Conservation (phyloP, 208 protist genomes). For the Entamoeba invadens region DNA sequence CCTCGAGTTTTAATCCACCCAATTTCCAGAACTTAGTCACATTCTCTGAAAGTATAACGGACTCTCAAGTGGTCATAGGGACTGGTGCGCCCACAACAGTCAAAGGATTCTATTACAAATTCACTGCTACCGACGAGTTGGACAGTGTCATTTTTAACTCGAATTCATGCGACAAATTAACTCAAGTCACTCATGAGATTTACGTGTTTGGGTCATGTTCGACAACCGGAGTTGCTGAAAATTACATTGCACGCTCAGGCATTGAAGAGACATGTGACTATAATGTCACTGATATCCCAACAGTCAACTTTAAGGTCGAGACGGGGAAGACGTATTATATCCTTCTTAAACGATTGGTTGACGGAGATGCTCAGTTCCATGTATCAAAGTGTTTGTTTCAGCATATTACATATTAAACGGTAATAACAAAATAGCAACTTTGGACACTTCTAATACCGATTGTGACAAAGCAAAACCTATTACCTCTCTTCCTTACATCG, state of each 20-base stretch:
- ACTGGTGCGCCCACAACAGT: background rate
- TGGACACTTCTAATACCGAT: background rate
- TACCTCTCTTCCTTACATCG: background rate
- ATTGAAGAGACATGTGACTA: background rate
- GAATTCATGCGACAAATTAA: background rate
- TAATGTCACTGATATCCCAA: background rate
- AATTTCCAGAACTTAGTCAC: background rate
- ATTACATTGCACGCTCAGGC: background rate
- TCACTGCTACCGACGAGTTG: background rate
- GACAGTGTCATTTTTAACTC: background rate
- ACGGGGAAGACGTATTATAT: background rate
- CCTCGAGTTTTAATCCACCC: background rate
- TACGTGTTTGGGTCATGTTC: background rate
- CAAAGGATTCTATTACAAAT: background rate
- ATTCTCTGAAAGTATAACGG: background rate
- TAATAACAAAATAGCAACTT: background rate
- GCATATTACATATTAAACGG: no score
- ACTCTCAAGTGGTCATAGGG: background rate
- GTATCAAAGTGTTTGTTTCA: no score
- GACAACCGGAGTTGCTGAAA: background rate
- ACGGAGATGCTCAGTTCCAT: background rate
- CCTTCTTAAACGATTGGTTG: background rate
- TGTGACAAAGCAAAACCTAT: background rate
- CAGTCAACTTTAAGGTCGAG: background rate
- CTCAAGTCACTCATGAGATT: background rate